phyloP scores from a whole-genome alignment of 306 rosid genomes.

The Prunus kanzakura region DNA sequence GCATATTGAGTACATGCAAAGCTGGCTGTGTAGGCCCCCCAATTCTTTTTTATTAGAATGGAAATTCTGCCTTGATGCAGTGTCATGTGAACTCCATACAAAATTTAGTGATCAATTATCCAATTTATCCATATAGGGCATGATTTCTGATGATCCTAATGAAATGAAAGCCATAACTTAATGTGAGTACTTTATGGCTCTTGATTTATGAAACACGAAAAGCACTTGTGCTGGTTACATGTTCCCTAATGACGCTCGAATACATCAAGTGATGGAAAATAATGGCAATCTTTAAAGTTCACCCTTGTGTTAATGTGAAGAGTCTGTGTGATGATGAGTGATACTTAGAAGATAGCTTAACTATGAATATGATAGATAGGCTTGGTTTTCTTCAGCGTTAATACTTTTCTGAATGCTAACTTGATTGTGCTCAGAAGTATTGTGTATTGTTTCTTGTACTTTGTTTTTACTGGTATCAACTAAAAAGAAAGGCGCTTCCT shows the following conservation, averaged over 20 bases:
- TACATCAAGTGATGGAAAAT: background rate
- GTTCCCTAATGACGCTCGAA: background rate
- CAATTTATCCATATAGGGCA: too few species aligned
- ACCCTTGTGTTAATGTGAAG: background rate
- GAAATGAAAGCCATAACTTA: background rate
- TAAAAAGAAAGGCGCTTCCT: background rate
- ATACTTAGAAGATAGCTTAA: background rate
- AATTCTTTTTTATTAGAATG: too few species aligned
- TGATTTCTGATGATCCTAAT: background rate
- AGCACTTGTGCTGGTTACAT: background rate
- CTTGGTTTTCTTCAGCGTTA: background rate
- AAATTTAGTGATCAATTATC: too few species aligned
- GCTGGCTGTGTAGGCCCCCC: background rate
- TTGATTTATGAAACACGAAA: background rate
- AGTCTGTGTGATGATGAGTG: background rate
- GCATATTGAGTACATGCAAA: background rate
- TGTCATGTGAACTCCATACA: too few species aligned
- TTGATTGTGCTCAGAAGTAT: background rate
- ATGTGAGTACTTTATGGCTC: background rate
- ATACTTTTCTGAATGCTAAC: background rate
- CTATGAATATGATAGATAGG: background rate
- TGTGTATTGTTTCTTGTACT: background rate
- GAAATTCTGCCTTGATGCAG: too few species aligned
- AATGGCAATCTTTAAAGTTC: background rate
- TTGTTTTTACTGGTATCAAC: background rate